A percentile compares a stretch with the other conserved stretches of the same genome.
phyloP scores from a whole-genome alignment of 257 asterid genomes.

The Avicennia marina region DNA sequence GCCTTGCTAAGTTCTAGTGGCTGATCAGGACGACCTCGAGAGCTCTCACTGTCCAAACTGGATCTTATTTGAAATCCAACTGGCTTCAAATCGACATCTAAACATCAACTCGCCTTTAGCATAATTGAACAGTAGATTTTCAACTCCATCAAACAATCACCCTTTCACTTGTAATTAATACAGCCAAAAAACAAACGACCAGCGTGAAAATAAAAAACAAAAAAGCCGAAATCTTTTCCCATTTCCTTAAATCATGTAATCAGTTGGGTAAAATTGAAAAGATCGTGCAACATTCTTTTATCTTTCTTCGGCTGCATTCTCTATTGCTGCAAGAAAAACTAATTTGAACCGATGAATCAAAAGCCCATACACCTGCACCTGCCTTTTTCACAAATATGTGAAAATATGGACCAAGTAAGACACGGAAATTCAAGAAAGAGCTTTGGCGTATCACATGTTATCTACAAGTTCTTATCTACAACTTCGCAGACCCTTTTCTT shows the following conservation, averaged over 20 bases:
- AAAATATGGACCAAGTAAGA: background rate
- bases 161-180: background rate
- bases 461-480: conserved; percentile 20
- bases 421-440: conserved; percentile 16
- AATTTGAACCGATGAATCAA: conserved; percentile 6
- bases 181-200: too few species aligned
- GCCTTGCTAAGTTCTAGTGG: conserved; percentile 31
- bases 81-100: conserved; percentile 38
- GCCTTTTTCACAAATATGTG: background rate
- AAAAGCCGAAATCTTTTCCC: background rate
- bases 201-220: too few species aligned
- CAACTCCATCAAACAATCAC: conserved; percentile 3
- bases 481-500: background rate
- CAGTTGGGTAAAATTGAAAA: background rate
- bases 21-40: conserved; percentile 32
- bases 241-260: background rate
- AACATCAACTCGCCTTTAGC: conserved; percentile 1
- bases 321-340: background rate
- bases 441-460: conserved; percentile 10
- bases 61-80: conserved; percentile 41
- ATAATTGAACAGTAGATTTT: background rate
- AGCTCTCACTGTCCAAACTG: conserved; percentile 48
- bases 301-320: background rate
- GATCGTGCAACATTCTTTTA: background rate
- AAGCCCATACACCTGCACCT: background rate